Base-by-base conservation (phyloP, 2,329 filamentous ascomycete genomes). In the Aureobasidium melanogenum region DNA sequence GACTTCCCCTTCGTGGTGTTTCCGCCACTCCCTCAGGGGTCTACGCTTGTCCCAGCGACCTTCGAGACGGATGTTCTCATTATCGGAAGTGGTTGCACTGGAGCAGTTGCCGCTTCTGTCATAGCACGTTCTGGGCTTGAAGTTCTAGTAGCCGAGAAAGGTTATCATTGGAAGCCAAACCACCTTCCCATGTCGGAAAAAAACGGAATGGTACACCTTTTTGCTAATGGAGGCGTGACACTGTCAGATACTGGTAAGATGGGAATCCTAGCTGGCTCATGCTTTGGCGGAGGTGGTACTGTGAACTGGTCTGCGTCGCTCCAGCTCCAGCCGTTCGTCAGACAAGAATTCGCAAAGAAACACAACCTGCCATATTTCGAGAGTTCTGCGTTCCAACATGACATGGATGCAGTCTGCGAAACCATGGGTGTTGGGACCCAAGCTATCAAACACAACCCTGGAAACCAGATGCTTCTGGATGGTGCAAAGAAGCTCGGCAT, bases 21-120 rank as follows among this genome's bases (percentile, higher is more conserved):
- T 22, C 80, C 82, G 1, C 76, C 82, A 0, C 77, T 78, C 0
- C 39, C 67, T 5, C 24, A 59, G 1, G 43, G 56, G 12, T 51
- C 48, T 24, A 38, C 63, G 24, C n/a, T 34, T 14, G 70, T 78
- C 5, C 77, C 83, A 0, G 84, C 86, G 64, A 79, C 80, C 3
- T 76, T 95, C 41, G 84, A 91, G 59, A 87, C 88, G 0, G 93
- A 97, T 71, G 84, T 96, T 0, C 84, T 96, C 43, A 85, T 97
- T 62, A 81, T 97, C 22, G 92, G 92, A 2, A 94, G 89, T 39
- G 92, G 92, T 30, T 95, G 89, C 67, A 92, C 92, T 64, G 91
- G 89, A 43, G 89, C 82, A 10, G 91, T 96, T 0, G 84, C 82
- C 38, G 91, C 92, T 26, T 92, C 92, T 73, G 87, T 89, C 55